These are phyloP conservation scores for Citrullus mucosospermus DNA, from an alignment of 306 rosid species.

Conservation along the genomic window DNA sequence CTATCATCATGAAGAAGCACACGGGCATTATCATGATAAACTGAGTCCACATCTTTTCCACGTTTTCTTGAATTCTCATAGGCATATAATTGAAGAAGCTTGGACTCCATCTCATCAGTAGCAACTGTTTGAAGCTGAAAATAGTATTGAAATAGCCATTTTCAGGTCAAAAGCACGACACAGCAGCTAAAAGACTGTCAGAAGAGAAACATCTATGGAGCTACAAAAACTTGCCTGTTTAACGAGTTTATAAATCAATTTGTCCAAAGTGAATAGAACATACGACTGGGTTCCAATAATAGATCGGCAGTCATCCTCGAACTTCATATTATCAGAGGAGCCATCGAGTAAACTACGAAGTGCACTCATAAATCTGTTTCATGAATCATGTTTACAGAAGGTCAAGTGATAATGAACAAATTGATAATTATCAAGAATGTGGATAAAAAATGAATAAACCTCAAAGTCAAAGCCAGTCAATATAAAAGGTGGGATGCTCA, in stretches of 20 bases:
- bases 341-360: slow-evolving; percentile 87
- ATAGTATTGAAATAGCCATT: neutral
- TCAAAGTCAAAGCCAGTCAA: neutral
- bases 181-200: neutral
- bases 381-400: neutral
- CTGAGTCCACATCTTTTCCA: slow-evolving; percentile 56
- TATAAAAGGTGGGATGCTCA: neutral
- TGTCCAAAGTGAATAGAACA: slow-evolving; percentile 86
- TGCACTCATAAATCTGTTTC: slow-evolving; percentile 62
- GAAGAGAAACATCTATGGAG: neutral
- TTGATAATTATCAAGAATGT: neutral
- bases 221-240: slow-evolving; percentile 50
- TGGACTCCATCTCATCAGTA: slow-evolving; percentile 65
- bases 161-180: neutral
- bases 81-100: slow-evolving; percentile 79
- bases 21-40: slow-evolving; percentile 79
- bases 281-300: slow-evolving; percentile 87
- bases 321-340: slow-evolving; percentile 74
- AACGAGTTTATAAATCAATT: slow-evolving; percentile 76
- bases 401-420: neutral
- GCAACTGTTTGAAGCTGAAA: slow-evolving; percentile 83
- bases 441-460: neutral
- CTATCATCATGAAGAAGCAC: slow-evolving; percentile 88
- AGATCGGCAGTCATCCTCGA: slow-evolving; percentile 98
- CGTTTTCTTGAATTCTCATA: slow-evolving; percentile 73